Evolutionary conservation across 148 eudicot species (phyloP).

Genomic region (Bassia scoparia): DNA sequence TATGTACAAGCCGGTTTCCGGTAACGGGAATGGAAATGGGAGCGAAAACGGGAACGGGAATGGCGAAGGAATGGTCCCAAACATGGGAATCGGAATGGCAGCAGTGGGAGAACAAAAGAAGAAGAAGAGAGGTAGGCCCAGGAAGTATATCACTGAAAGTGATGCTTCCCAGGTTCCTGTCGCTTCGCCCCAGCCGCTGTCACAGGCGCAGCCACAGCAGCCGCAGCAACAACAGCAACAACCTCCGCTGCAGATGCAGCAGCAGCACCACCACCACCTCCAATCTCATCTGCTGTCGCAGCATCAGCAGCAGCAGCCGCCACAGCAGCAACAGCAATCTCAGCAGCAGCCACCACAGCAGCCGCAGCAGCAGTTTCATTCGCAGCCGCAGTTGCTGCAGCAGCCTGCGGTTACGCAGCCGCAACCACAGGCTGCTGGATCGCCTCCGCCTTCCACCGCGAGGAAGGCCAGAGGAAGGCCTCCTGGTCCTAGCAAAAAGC

Average conservation of each 20-base stretch:
- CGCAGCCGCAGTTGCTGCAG: neutral
- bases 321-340: neutral
- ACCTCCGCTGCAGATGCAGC: neutral
- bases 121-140: slow-evolving; percentile 53
- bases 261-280: neutral
- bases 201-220: neutral
- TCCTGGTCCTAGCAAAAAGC: slow-evolving; percentile 40
- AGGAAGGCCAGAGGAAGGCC: slow-evolving; percentile 51
- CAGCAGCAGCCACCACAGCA: neutral
- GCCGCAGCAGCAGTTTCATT: neutral
- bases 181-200: slow-evolving; percentile 13
- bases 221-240: neutral
- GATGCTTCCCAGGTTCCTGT: neutral
- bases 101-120: slow-evolving; percentile 20
- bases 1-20: slow-evolving; percentile 31
- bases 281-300: neutral
- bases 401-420: neutral
- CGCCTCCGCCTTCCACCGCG: neutral
- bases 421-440: slow-evolving; percentile 4
- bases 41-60: slow-evolving; percentile 16
- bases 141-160: slow-evolving; percentile 47
- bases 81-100: neutral
- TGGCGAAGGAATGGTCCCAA: neutral
- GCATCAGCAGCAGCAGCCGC: slow-evolving; percentile 1
- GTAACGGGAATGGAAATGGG: slow-evolving; percentile 14